phyloP scores from a whole-genome alignment of 2,329 filamentous ascomycete species.

The Alternaria sp. region DNA sequence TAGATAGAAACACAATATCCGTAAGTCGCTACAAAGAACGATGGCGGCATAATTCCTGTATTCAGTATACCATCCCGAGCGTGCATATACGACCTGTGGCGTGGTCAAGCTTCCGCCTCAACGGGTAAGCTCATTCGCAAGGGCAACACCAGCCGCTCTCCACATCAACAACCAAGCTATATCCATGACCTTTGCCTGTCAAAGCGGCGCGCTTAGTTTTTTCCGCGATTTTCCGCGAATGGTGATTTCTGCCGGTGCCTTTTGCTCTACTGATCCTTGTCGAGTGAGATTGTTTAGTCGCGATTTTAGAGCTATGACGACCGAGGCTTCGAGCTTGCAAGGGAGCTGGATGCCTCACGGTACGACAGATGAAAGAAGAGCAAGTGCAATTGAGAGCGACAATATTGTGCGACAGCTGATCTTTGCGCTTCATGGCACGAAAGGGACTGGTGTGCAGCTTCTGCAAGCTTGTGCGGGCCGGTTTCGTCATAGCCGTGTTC shows the following conservation, averaged over 20 bases:
- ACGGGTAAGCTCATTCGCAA: constrained; percentile 22
- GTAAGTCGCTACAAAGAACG: background rate
- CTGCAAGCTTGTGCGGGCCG: constrained; percentile 8
- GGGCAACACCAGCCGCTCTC: constrained; percentile 35
- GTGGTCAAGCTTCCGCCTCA: constrained; percentile 35
- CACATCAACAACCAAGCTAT: constrained; percentile 31
- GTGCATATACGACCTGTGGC: constrained; percentile 20
- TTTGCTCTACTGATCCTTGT: constrained; percentile 7
- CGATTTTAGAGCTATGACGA: constrained; percentile 12
- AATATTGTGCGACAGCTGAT: background rate
- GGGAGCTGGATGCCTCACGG: background rate
- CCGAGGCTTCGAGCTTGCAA: constrained; percentile 16
- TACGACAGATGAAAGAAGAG: background rate
- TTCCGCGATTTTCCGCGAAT: constrained; percentile 39
- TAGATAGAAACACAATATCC: background rate
- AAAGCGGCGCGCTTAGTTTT: constrained; percentile 24
- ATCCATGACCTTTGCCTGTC: constrained; percentile 19
- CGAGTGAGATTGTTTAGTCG: constrained; percentile 10
- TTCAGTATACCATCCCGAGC: constrained; percentile 27
- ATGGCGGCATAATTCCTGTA: constrained; percentile 18
- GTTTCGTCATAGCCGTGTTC: constrained; percentile 37
- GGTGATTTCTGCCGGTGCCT: constrained; percentile 17
- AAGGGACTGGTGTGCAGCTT: constrained; percentile 1
- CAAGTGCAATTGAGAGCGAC: constrained; percentile 3
- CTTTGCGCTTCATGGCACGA: background rate